Evolutionary conservation across 345 rosid species (phyloP).

Genomic region (Garcia nutans): DNA sequence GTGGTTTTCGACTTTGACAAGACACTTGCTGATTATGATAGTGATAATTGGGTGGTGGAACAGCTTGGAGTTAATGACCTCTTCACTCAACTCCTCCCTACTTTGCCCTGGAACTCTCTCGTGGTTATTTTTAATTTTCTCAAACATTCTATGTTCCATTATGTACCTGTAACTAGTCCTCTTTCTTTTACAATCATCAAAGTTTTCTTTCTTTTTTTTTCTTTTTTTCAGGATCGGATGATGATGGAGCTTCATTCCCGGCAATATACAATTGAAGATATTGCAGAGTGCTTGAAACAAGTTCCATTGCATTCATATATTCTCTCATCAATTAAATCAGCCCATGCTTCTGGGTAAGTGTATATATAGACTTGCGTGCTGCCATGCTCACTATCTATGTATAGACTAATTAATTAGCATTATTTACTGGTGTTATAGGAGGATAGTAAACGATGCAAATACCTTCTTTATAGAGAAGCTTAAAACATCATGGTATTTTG

Average conservation of each 20-base stretch:
- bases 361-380: too few species aligned
- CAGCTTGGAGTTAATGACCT: conserved; percentile 16
- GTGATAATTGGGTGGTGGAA: conserved; percentile 31
- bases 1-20: conserved; percentile 36
- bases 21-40: conserved; percentile 32
- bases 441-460: conserved; percentile 34
- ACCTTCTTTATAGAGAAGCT: conserved; percentile 30
- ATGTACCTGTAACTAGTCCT: too few species aligned
- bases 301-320: conserved; percentile 24
- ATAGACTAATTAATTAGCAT: too few species aligned
- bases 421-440: conserved; percentile 22
- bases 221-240: conserved; percentile 23
- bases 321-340: conserved; percentile 27
- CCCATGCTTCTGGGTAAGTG: conserved; percentile 24
- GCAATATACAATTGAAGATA: conserved; percentile 26
- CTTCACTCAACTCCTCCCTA: conserved; percentile 26
- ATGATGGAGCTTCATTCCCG: conserved; percentile 30
- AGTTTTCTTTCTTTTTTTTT: too few species aligned
- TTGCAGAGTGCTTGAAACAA: conserved; percentile 19
- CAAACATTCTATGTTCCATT: too few species aligned
- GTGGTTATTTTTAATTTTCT: conserved; percentile 9
- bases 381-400: too few species aligned
- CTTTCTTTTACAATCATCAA: background rate
- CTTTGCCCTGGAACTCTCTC: conserved; percentile 27
- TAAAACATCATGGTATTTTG: conserved; percentile 24